Evolutionary conservation across 2,329 filamentous ascomycete genomes (phyloP), one percentile per base, ranked within the genome.

Genomic region (Esteya vermicola): DNA sequence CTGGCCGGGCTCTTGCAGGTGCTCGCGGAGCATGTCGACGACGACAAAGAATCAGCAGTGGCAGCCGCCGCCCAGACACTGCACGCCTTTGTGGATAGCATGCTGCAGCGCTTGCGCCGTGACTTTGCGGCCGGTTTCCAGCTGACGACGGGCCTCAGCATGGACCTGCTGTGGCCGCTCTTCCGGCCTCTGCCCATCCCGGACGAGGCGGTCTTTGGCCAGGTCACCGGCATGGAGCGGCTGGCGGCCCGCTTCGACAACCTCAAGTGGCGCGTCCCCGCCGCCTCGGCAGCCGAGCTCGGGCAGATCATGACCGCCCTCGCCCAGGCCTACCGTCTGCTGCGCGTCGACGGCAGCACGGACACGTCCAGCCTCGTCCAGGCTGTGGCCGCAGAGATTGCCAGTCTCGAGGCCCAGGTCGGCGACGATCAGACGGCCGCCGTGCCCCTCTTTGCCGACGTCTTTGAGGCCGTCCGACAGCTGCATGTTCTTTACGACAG

Each of bases 81-180:
- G 26, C 53, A 50, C 3, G 52, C 60, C 2, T 58, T 75, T n/a
- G 51, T 64, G 4, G 49, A 52, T 2, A 46, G 53, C 9, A 52
- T 73, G 27, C 48, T 64, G 2, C 51, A 57, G 1, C 62, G 57
- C 6, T 51, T 79, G 3, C 58, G 68, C 33, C 61, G 61, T 30
- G 67, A 68, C 37, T 89, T 93, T 52, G 68, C 72, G 20, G 68
- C 74, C 14, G 77, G 75, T 2, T 88, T 86, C 61, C 75, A 76
- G 41, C 61, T 93, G 13, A 76, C 67, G 0, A 86, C 81, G 3
- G 86, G 85, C 0, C 62, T 86, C 12, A 79, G 75, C 48, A 91
- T 93, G 82, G 82, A 91, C 52, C 56, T 63, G 9, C 66, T 93
- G 6, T 93, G 88, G 89, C 71, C 73, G 32, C 52, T 64, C 2